A percentile compares a stretch with the other conserved stretches of the same genome.
These are phyloP conservation scores for Ophiostoma australiae DNA, from an alignment of 2,329 filamentous ascomycete species.

Conservation along the genomic window DNA sequence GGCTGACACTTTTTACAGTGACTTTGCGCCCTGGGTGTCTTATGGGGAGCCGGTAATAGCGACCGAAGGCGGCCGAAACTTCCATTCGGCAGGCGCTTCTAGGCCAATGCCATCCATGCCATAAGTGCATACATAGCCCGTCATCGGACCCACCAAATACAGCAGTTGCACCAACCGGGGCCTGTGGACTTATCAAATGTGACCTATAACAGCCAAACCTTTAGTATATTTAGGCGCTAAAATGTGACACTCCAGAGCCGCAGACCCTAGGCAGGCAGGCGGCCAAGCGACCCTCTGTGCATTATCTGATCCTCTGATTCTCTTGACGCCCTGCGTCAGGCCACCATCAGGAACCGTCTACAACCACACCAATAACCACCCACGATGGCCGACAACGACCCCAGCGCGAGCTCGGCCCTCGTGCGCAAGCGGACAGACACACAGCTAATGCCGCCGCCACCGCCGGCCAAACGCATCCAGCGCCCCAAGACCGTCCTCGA, in stretches of 20 bases:
- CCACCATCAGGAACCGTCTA: not conserved
- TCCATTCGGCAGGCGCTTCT: slow-evolving; percentile 18
- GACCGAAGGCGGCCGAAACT: slow-evolving; percentile 27
- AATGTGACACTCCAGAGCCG: slow-evolving; percentile 8
- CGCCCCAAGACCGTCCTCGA: slow-evolving; percentile 81
- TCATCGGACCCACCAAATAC: not conserved
- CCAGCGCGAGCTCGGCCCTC: slow-evolving; percentile 52
- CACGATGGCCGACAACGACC: slow-evolving; percentile 24
- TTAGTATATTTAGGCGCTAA: not conserved
- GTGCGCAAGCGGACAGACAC: slow-evolving; percentile 63
- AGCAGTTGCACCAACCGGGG: not conserved
- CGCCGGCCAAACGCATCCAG: slow-evolving; percentile 82
- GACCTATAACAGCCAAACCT: not conserved
- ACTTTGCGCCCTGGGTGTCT: not conserved
- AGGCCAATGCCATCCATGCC: not conserved
- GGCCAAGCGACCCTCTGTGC: not conserved
- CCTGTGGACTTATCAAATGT: not conserved
- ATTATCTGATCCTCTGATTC: not conserved
- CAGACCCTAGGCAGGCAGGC: not conserved
- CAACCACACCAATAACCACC: not conserved
- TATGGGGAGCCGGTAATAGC: slow-evolving; percentile 20
- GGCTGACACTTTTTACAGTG: not conserved
- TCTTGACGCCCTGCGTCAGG: not conserved
- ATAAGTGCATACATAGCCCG: not conserved
- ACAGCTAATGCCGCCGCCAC: slow-evolving; percentile 83